phyloP scores from a whole-genome alignment of 2,329 filamentous ascomycete genomes.

The Pseudogymnoascus sp. region DNA sequence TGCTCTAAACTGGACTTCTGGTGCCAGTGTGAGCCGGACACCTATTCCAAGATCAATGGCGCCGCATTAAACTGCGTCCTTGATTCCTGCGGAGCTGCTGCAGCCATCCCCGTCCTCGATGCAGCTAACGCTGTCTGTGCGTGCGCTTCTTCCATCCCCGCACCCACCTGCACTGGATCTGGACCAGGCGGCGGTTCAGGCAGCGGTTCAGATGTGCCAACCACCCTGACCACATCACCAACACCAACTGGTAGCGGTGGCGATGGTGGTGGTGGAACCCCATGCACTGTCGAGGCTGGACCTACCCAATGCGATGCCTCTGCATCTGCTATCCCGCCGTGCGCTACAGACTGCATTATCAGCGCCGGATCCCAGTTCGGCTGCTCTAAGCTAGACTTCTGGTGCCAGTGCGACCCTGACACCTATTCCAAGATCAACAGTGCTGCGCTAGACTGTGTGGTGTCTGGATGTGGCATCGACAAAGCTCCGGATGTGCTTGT shows the following conservation, averaged over 20 bases:
- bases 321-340: background rate
- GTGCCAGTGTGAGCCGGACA: background rate
- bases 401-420: background rate
- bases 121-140: background rate
- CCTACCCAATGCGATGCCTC: background rate
- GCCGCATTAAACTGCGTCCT: background rate
- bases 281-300: background rate
- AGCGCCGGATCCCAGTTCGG: background rate
- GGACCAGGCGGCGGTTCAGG: background rate
- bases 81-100: background rate
- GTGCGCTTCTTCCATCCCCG: background rate
- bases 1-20: background rate
- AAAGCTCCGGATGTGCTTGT: background rate
- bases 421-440: background rate
- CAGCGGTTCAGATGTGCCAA: background rate
- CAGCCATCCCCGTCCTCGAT: background rate
- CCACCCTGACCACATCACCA: background rate
- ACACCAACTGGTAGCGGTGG: background rate
- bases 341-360: background rate
- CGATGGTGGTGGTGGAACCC: background rate
- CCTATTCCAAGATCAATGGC: background rate
- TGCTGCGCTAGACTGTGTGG: background rate
- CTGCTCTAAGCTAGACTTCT: background rate
- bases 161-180: background rate
- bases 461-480: background rate